phyloP scores from a whole-genome alignment of 2,329 filamentous ascomycete genomes.

The Hypoxylon sp. region DNA sequence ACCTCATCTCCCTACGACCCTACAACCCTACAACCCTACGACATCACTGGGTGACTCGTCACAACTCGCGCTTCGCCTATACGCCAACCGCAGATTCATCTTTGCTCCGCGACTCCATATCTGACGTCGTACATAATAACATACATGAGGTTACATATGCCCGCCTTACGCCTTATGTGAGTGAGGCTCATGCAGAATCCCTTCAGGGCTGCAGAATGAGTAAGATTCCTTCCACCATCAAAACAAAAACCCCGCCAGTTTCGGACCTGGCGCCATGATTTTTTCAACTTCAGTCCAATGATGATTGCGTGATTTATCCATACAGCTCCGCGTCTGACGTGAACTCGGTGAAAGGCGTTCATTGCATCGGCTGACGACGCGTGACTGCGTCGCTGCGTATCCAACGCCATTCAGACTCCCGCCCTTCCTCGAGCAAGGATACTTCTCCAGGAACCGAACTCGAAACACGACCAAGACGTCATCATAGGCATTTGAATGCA shows the following conservation, averaged over 20 bases:
- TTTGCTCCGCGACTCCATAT: neutral
- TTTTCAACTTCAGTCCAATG: slow-evolving; percentile 20
- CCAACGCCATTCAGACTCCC: slow-evolving; percentile 31
- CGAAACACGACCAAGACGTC: slow-evolving; percentile 17
- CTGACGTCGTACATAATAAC: slow-evolving; percentile 6
- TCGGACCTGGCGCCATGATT: slow-evolving; percentile 11
- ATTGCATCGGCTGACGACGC: slow-evolving; percentile 23
- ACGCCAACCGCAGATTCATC: slow-evolving; percentile 3
- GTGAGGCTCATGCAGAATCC: slow-evolving; percentile 25
- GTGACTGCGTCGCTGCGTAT: slow-evolving; percentile 22
- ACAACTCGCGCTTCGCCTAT: slow-evolving; percentile 4
- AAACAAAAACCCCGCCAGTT: slow-evolving; percentile 2
- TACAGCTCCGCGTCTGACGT: slow-evolving; percentile 16
- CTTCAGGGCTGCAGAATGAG: slow-evolving; percentile 27
- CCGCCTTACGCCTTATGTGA: slow-evolving; percentile 36
- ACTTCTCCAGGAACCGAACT: slow-evolving; percentile 1
- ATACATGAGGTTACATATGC: slow-evolving; percentile 7
- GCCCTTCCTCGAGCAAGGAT: slow-evolving; percentile 24
- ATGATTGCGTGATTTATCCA: slow-evolving; percentile 25
- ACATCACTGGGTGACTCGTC: slow-evolving; percentile 1
- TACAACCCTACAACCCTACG: no score
- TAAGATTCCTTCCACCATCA: slow-evolving; percentile 14
- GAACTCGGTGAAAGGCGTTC: slow-evolving; percentile 13
- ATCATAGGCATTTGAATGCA: neutral
- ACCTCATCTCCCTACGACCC: neutral